Percentiles rank a stretch among this genome's conserved stretches.
These are phyloP conservation scores for Lyophyllum shimeji DNA, from an alignment of 768 basidiomycete genomes.

Conservation along the genomic window DNA sequence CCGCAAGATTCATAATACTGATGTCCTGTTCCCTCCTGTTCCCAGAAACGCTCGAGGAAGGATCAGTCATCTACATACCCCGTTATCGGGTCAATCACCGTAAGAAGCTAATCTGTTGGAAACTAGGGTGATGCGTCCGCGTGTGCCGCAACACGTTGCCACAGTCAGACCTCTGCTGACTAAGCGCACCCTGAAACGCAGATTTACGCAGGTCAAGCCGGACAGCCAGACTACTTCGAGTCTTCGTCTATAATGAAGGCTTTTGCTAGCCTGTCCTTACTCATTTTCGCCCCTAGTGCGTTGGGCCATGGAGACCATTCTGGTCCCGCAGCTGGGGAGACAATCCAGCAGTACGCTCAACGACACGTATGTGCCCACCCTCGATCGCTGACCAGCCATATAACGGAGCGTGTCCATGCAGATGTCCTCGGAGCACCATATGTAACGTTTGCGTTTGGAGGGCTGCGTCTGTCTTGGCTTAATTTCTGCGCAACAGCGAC, in stretches of 20 bases:
- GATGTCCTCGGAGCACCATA: constrained; percentile 92
- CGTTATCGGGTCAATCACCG: too few species aligned
- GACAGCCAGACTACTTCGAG: neutral
- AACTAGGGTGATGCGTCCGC: too few species aligned
- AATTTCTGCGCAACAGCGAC: constrained; percentile 49
- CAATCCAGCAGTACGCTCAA: constrained; percentile 81
- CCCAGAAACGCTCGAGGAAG: too few species aligned
- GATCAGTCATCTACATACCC: too few species aligned
- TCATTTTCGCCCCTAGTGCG: constrained; percentile 30
- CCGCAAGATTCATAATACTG: neutral
- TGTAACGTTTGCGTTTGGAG: constrained; percentile 41
- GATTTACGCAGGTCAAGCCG: neutral
- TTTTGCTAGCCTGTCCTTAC: constrained; percentile 40
- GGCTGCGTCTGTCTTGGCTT: neutral
- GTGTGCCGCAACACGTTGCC: neutral
- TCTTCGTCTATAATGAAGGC: constrained; percentile 43
- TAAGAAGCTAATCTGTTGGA: too few species aligned
- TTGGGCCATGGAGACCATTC: constrained; percentile 64
- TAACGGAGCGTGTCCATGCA: constrained; percentile 29
- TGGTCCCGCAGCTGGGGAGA: constrained; percentile 53
- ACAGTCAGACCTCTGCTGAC: constrained; percentile 11
- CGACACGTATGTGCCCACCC: constrained; percentile 72
- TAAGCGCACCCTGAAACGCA: constrained; percentile 1
- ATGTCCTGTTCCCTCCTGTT: too few species aligned
- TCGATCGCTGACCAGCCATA: constrained; percentile 10